phyloP scores from a whole-genome alignment of 345 rosid genomes.

The Gossypium herbaceum region DNA sequence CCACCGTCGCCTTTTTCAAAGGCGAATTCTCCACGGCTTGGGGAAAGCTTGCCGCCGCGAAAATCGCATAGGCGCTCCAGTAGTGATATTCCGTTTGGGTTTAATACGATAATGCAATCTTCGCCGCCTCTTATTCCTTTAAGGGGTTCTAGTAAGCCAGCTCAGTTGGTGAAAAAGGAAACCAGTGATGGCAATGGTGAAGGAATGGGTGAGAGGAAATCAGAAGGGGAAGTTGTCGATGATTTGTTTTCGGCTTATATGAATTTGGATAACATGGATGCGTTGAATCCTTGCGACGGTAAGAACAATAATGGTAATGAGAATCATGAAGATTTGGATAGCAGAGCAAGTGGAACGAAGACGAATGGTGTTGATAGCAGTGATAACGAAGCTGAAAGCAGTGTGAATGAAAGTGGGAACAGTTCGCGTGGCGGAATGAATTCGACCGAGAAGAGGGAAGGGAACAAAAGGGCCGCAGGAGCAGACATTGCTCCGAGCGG shows the following conservation, averaged over 20 bases:
- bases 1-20: slow-evolving; percentile 67
- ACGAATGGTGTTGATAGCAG: slow-evolving; percentile 80
- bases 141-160: slow-evolving; percentile 42
- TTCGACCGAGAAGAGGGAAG: slow-evolving; percentile 58
- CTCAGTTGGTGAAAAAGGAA: slow-evolving; percentile 51
- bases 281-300: slow-evolving; percentile 74
- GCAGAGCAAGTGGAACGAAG: slow-evolving; percentile 86
- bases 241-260: slow-evolving; percentile 90
- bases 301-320: slow-evolving; percentile 51
- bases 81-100: slow-evolving; percentile 82
- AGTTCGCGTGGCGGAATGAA: slow-evolving; percentile 35
- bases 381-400: slow-evolving; percentile 90
- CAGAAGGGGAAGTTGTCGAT: slow-evolving; percentile 78
- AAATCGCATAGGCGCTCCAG: slow-evolving; percentile 83
- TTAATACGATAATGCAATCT: slow-evolving; percentile 48
- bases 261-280: slow-evolving; percentile 89
- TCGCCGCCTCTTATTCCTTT: slow-evolving; percentile 57
- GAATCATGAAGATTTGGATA: slow-evolving; percentile 80
- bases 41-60: slow-evolving; percentile 72
- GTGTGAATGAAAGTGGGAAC: slow-evolving; percentile 64
- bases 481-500: slow-evolving; percentile 66
- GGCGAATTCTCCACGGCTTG: slow-evolving; percentile 38
- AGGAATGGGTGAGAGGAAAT: slow-evolving; percentile 71
- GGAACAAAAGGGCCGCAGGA: slow-evolving; percentile 72
- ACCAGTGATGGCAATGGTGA: slow-evolving; percentile 37